A percentile compares a stretch with the other conserved stretches of the same genome.
These are phyloP conservation scores for Leptographium procerum DNA, from an alignment of 2,329 filamentous ascomycete genomes.

Conservation along the genomic window DNA sequence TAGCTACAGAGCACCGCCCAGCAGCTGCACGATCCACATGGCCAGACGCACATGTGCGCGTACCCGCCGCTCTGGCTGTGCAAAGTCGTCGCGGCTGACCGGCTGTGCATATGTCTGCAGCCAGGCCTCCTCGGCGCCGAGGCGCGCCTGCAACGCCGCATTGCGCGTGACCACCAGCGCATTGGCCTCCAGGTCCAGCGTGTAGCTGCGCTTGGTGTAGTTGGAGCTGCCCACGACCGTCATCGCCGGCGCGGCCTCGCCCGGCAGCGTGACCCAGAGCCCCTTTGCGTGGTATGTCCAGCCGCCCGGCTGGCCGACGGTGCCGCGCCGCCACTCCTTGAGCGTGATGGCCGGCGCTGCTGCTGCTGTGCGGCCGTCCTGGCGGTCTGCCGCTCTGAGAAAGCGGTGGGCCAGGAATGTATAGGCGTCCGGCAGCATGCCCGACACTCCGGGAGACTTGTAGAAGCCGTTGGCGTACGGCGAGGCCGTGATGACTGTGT, in stretches of 20 bases:
- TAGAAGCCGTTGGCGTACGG: slow-evolving; percentile 95
- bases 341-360: slow-evolving; percentile 49
- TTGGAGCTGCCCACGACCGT: slow-evolving; percentile 87
- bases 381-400: slow-evolving; percentile 44
- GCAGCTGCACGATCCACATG: slow-evolving; percentile 83
- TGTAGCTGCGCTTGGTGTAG: slow-evolving; percentile 90
- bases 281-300: slow-evolving; percentile 99
- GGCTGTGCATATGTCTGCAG: slow-evolving; percentile 61
- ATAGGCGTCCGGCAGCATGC: slow-evolving; percentile 84
- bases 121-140: slow-evolving; percentile 73
- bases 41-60: slow-evolving; percentile 74
- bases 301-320: slow-evolving; percentile 65
- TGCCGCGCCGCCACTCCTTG: slow-evolving; percentile 80
- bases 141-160: slow-evolving; percentile 53
- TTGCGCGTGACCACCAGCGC: slow-evolving; percentile 76
- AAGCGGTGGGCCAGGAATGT: slow-evolving; percentile 79
- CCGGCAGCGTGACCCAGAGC: slow-evolving; percentile 71
- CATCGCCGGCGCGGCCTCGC: slow-evolving; percentile 56
- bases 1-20: slow-evolving; percentile 80
- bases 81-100: slow-evolving; percentile 68
- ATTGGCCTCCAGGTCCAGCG: slow-evolving; percentile 82
- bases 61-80: slow-evolving; percentile 70
- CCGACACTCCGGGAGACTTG: slow-evolving; percentile 74
- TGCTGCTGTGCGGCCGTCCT: slow-evolving; percentile 25
- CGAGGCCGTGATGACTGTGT: slow-evolving; percentile 83